Evolutionary conservation across 2,329 filamentous ascomycete species (phyloP).

Genomic region (Paraconiothyrium brasiliense): DNA sequence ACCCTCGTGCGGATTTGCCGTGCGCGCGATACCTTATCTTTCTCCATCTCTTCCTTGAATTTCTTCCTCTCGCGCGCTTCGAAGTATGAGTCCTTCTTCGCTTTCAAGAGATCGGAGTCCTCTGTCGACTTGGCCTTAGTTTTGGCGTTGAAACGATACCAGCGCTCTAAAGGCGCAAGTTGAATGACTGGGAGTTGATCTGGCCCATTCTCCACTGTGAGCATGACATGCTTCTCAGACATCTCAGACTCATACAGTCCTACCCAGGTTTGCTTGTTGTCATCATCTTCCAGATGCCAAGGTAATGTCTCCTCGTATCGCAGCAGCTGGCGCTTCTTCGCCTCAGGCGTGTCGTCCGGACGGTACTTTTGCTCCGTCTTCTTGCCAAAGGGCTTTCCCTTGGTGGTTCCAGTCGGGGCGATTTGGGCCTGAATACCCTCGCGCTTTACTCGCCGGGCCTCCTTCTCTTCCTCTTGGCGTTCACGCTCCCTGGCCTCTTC

Average conservation of each 20-base stretch:
- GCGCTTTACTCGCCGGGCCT: conserved; percentile 84
- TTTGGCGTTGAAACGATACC: conserved; percentile 87
- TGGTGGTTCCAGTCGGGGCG: conserved; percentile 78
- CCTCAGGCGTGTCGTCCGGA: conserved; percentile 77
- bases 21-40: conserved; percentile 56
- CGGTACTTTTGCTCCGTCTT: conserved; percentile 88
- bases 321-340: conserved; percentile 70
- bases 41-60: conserved; percentile 53
- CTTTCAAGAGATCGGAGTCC: conserved; percentile 86
- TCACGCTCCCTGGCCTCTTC: conserved; percentile 73
- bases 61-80: conserved; percentile 22
- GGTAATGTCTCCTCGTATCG: conserved; percentile 95
- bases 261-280: conserved; percentile 93
- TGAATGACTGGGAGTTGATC: conserved; percentile 67
- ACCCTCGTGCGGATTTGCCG: conserved; percentile 41
- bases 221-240: conserved; percentile 81
- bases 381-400: conserved; percentile 73
- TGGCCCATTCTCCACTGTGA: conserved; percentile 73
- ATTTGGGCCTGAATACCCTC: conserved; percentile 92
- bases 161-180: conserved; percentile 93
- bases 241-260: conserved; percentile 90
- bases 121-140: conserved; percentile 79
- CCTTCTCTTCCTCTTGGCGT: conserved; percentile 67
- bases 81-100: conserved; percentile 82
- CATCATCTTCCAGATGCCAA: conserved; percentile 96